Percentiles rank a stretch among this genome's conserved stretches.
Conservation (phyloP, 2,329 filamentous ascomycete species). For the Stagonosporopsis chrysanthemi region DNA sequence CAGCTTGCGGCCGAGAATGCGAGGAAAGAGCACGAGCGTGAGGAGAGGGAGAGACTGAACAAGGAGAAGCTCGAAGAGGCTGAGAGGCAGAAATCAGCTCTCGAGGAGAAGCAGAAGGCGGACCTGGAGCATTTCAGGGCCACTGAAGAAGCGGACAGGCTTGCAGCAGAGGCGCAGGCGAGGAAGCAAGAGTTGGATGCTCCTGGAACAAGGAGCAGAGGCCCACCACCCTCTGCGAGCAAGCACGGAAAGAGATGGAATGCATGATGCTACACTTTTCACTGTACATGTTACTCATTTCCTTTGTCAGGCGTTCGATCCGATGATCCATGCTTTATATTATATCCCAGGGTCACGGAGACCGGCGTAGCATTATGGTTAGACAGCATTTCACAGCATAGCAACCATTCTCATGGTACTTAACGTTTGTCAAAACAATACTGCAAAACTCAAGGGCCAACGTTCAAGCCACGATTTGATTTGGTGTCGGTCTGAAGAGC, state of each 20-base stretch:
- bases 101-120: slow-evolving; percentile 10
- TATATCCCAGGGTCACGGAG: too few relatives aligned
- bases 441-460: too few relatives aligned
- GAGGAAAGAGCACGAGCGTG: slow-evolving; percentile 17
- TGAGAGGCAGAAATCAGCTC: slow-evolving; percentile 3
- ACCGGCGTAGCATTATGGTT: too few relatives aligned
- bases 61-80: slow-evolving; percentile 18
- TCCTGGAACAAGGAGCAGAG: not conserved
- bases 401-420: too few relatives aligned
- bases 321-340: too few relatives aligned
- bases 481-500: too few relatives aligned
- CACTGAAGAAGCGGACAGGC: not conserved
- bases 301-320: too few relatives aligned
- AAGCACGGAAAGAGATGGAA: not conserved
- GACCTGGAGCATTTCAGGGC: slow-evolving; percentile 15
- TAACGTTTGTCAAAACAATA: too few relatives aligned
- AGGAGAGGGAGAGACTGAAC: slow-evolving; percentile 13
- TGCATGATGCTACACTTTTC: not conserved
- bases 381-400: too few relatives aligned
- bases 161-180: not conserved
- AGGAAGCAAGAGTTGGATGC: not conserved
- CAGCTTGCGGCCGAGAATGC: slow-evolving; percentile 9
- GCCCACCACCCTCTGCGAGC: not conserved
- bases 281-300: too few relatives aligned
- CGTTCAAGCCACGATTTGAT: too few relatives aligned